Conservation (phyloP, 2,329 filamentous ascomycete species). For the Epichloe coenophiala region DNA sequence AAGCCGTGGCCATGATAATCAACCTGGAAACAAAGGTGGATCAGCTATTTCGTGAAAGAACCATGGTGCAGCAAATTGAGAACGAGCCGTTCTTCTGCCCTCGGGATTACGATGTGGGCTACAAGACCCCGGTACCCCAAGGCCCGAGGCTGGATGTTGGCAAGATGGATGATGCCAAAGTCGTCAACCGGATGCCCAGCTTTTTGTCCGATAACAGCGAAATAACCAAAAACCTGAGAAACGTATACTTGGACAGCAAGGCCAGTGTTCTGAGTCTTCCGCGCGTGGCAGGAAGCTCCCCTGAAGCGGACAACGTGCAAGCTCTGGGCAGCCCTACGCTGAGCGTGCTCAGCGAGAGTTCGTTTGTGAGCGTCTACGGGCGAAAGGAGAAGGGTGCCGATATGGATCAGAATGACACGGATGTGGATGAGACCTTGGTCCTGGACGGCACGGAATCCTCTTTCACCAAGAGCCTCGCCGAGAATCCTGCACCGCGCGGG, state of each 20-base stretch:
- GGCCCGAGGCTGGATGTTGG: constrained; percentile 8
- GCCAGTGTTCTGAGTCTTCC: constrained; percentile 38
- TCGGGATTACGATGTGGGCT: constrained; percentile 17
- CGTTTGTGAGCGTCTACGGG: constrained; percentile 52
- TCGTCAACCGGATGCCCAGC: constrained; percentile 46
- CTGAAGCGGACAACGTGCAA: constrained; percentile 21
- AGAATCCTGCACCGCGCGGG: not conserved
- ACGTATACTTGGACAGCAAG: constrained; percentile 39
- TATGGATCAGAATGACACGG: constrained; percentile 9
- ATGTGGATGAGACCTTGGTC: constrained; percentile 18
- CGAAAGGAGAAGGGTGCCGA: constrained; percentile 19
- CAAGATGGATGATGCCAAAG: constrained; percentile 19
- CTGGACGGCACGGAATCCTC: constrained; percentile 14
- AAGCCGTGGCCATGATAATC: constrained; percentile 58
- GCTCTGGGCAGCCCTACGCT: constrained; percentile 43
- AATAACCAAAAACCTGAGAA: constrained; percentile 46
- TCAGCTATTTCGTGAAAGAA: constrained; percentile 37
- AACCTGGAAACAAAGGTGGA: constrained; percentile 47
- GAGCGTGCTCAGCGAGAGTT: constrained; percentile 54
- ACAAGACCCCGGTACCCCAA: constrained; percentile 11
- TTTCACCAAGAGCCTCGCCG: not conserved
- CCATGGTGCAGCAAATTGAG: constrained; percentile 39
- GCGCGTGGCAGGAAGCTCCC: constrained; percentile 28
- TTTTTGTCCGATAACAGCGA: constrained; percentile 48
- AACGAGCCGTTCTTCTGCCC: constrained; percentile 22